Conservation (phyloP, 164 flowering plant species). For the Hamamelis virginiana region DNA sequence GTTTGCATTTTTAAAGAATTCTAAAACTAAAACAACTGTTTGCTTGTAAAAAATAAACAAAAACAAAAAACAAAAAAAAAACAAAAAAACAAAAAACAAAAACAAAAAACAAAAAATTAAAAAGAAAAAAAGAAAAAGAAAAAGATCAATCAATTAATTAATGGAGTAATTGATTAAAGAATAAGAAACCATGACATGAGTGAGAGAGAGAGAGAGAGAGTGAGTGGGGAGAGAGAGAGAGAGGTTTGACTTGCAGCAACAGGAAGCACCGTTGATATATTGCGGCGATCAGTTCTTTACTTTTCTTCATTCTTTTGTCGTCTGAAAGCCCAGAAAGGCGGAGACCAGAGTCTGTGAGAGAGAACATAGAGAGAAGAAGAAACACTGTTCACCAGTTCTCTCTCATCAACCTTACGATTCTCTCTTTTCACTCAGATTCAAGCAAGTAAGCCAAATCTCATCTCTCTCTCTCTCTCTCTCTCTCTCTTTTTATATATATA, state of each 20-base stretch:
- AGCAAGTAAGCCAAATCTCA: slow-evolving; percentile 11
- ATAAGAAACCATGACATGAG: no score
- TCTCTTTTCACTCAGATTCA: slow-evolving; percentile 12
- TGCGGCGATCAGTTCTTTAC: not conserved
- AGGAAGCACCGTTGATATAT: slow-evolving; percentile 1
- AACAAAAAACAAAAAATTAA: no score
- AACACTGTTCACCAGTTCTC: not conserved
- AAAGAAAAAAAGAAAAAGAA: no score
- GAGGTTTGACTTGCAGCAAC: slow-evolving; percentile 2
- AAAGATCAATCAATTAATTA: no score
- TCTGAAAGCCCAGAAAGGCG: slow-evolving; percentile 4
- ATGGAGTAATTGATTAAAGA: no score
- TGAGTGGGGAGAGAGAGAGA: no score
- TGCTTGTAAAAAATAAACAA: no score
- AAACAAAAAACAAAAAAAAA: no score
- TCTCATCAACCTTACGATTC: not conserved
- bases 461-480: not conserved
- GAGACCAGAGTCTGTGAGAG: not conserved
- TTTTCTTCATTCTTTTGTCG: slow-evolving; percentile 7
- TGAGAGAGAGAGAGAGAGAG: not conserved
- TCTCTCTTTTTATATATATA: not conserved
- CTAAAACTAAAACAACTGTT: no score
- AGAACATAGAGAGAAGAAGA: not conserved
- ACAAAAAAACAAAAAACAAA: no score
- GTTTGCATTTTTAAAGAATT: no score